Evolutionary conservation across 345 rosid genomes (phyloP), one percentile per base, ranked within the genome.

Genomic region (Eucalyptus cloeziana): DNA sequence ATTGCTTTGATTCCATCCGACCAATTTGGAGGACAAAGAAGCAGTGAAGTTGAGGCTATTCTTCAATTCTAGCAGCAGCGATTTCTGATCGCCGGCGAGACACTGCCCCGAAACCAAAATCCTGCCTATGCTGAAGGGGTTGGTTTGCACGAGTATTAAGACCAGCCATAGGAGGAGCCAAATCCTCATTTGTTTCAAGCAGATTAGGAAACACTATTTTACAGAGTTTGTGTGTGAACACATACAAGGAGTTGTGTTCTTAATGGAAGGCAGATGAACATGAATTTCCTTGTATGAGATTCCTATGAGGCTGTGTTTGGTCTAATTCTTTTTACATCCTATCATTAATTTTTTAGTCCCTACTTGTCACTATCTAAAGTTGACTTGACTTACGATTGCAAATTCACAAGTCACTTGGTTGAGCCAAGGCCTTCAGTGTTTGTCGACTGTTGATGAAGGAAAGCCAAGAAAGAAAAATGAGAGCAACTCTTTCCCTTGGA

Each of bases 71-170:
- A 94, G 89, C 89, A 95, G 85, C 62, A 91, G 49, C 3, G 76
- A 31, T 44, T 58, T 89, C 89, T 94, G 95, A 87, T 90, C 81
- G 4, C 69, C 5, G 43, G 43, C 79, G 8, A 27, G 91, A 91
- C 96, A 93, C 45, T 27, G 76, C 92, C 92, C 93, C 33, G 89
- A 90, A 1, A 76, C 94, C 31, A 30, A 86, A 58, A 50, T 43
- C 2, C 11, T 45, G 16, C 85, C 10, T 24, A 51, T 27, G n/a
- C 71, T 43, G 45, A 49, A 81, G 16, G 16, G 40, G 8, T 83
- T 16, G 25, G 85, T 30, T 1, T 25, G 13, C 0, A 6, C 30
- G 7, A 58, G n/a, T 37, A 76, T 10, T 13, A 87, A 71, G 86
- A 91, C 89, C 13, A 85, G 14, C 90, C 94, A 90, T 37, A 79